phyloP scores from a whole-genome alignment of 306 rosid species.

The Lathyrus oleraceus region DNA sequence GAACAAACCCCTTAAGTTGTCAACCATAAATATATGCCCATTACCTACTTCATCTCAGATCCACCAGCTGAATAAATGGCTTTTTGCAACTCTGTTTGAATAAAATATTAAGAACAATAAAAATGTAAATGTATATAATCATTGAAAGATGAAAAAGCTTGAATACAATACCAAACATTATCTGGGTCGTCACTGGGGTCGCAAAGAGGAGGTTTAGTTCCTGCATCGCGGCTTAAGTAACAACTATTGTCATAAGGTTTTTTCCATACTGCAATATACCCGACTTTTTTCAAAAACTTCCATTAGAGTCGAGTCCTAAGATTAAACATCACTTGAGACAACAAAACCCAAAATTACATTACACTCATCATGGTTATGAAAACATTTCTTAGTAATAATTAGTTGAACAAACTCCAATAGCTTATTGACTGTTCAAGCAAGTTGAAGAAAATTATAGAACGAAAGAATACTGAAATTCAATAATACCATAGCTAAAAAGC shows the following conservation, averaged over 20 bases:
- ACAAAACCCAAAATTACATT: constrained; percentile 29
- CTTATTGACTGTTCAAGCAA: constrained; percentile 23
- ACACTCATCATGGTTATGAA: constrained; percentile 2
- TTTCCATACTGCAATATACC: constrained; percentile 86
- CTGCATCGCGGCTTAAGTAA: constrained; percentile 64
- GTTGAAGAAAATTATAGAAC: not conserved
- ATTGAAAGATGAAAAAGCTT: constrained; percentile 26
- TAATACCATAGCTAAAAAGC: not conserved
- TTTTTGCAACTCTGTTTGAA: constrained; percentile 87
- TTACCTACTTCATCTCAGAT: constrained; percentile 96
- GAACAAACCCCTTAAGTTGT: too few species aligned
- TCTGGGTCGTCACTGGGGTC: constrained; percentile 83
- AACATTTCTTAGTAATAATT: constrained; percentile 2
- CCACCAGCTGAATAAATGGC: constrained; percentile 91
- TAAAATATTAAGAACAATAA: too few species aligned
- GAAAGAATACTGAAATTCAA: constrained; percentile 5
- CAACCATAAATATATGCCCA: too few species aligned
- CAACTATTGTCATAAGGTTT: constrained; percentile 76
- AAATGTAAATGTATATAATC: constrained; percentile 26
- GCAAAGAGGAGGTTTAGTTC: constrained; percentile 83
- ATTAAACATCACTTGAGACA: constrained; percentile 80
- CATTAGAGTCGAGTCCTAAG: constrained; percentile 89
- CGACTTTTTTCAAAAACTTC: constrained; percentile 80
- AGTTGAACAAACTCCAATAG: constrained; percentile 25
- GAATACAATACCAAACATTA: constrained; percentile 64